Percentiles rank a stretch among this genome's conserved stretches.
Evolutionary conservation across 1,284 basidiomycete species (phyloP).

Genomic region (Ustilago cynodontis): DNA sequence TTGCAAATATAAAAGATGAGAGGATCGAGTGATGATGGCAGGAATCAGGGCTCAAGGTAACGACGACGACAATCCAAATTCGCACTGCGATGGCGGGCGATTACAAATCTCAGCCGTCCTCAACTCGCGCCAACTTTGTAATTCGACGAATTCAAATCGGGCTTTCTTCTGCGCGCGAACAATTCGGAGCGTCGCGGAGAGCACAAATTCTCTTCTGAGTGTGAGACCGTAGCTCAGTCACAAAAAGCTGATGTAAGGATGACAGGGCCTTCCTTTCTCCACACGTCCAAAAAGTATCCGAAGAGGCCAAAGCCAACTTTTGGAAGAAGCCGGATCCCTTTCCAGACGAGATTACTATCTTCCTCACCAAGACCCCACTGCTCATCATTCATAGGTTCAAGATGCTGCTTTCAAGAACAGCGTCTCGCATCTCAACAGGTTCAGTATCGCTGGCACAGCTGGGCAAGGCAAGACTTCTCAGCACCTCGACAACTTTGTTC

Average conservation of each 20-base stretch:
- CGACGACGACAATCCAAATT: constrained; percentile 16
- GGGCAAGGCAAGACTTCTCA: constrained; percentile 5
- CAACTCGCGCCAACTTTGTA: not conserved
- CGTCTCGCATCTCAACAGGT: constrained; percentile 13
- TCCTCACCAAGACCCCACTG: no score
- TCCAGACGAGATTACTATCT: no score
- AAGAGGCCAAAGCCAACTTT: not conserved
- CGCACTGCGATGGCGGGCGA: constrained; percentile 32
- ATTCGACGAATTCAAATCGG: not conserved
- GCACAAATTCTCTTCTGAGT: not conserved
- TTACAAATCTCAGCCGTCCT: constrained; percentile 34
- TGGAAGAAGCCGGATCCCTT: constrained; percentile 10
- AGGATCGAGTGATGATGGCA: constrained; percentile 31
- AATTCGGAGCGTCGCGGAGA: constrained; percentile 18
- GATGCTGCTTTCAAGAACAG: constrained; percentile 39
- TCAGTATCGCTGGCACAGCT: not conserved
- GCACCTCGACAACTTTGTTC: constrained; percentile 18
- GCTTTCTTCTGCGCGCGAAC: constrained; percentile 18
- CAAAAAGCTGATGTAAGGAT: constrained; percentile 11
- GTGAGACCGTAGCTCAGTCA: not conserved
- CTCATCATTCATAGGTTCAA: not conserved
- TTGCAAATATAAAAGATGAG: constrained; percentile 9
- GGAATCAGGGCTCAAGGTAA: not conserved
- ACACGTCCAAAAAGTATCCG: constrained; percentile 16
- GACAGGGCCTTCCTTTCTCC: constrained; percentile 8